Base-by-base conservation (phyloP, 2,329 filamentous ascomycete genomes). In the Apiospora phragmitis region DNA sequence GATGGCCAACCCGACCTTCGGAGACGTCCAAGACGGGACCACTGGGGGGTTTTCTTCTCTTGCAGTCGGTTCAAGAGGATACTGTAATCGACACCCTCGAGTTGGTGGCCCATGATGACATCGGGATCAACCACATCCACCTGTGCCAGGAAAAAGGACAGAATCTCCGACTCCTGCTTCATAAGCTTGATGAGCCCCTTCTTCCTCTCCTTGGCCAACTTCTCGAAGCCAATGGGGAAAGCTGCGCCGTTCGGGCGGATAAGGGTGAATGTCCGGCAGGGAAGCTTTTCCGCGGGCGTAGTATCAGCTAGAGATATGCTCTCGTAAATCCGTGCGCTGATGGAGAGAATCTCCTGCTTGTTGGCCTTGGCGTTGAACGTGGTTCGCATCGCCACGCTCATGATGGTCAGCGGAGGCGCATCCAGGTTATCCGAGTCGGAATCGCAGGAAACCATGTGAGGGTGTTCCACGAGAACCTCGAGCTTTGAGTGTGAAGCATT, bases 401-500 rank as follows among this genome's bases (percentile, higher is more conserved):
- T 98, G n/a, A 99, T 83, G 1, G 95, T 98, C 78, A 99, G 84
- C 9, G 94, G 94, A 29, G 96, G 96, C 1, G 91, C 89, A 68
- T 98, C 94, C 45, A 95, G 80, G 72, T 91, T 94, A 73, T 98
- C 94, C 0, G 91, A 90, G 68, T 97, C 94, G 73, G 87, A 91
- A 68, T 96, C 80, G 4, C 91, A 86, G 0, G 89, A 89, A 71
- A 99, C 90, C 77, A 90, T 89, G 76, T 92, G 91, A 1, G 96
- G 95, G 73, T 94, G 92, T 45, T 89, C 88, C 65, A 94, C 92
- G 76, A 93, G 88, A 67, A 97, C 91, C 81, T 99, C 96, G 14
- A 99, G 89, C 82, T 98, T 98, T 86, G 96, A 98, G 89, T 97
- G 96, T 0, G 96, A 99, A 14, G 94, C 93, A 76, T 98, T 98